Evolutionary conservation across 129 eudicot genomes (phyloP), one percentile per base, ranked within the genome.

Genomic region (Oenanthe sinensis): DNA sequence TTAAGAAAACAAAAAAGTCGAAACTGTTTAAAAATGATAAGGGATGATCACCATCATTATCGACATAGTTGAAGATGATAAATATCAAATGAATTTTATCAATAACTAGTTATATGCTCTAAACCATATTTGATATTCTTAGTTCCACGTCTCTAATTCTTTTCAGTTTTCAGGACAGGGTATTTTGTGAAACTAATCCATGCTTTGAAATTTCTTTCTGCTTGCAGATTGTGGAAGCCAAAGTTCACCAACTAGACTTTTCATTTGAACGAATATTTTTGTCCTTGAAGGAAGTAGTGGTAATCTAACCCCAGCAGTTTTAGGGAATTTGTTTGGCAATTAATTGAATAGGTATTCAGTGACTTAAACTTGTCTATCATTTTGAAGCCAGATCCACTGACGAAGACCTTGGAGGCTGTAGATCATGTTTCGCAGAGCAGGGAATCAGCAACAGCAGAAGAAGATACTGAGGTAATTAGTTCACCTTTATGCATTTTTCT

Each of bases 341-440:
- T 77, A 12, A 24, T 69, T 44, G 24, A 14, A 76, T 69, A 63
- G 10, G 48, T 71, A 30, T 30, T 4, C 22, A 67, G 22, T 14
- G 72, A 30, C 72, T 67, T 47, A 14, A 54, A 30, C 42, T 20
- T 42, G 28, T 83, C 24, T 45, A 81, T 74, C 76, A 37, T 36
- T 76, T 74, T 81, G 78, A 90, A 95, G 98, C 93, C 98, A 71
- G 97, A 95, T 88, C 98, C 97, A 40, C 72, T 91, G 76, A 84
- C 78, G 10, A 91, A 87, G 86, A 77, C 98, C 75, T 85, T 91
- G 81, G 93, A 91, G 68, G 89, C 90, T 79, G 87, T 87, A 52
- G 86, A 83, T 82, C 78, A 82, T 74, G 78, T 75, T 81, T 70
- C 80, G 45, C 79, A 78, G 82, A 86, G 77, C 80, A 87, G 82